Base-by-base conservation (phyloP, 2,329 filamentous ascomycete genomes). In the Hymenoscyphus scutula region DNA sequence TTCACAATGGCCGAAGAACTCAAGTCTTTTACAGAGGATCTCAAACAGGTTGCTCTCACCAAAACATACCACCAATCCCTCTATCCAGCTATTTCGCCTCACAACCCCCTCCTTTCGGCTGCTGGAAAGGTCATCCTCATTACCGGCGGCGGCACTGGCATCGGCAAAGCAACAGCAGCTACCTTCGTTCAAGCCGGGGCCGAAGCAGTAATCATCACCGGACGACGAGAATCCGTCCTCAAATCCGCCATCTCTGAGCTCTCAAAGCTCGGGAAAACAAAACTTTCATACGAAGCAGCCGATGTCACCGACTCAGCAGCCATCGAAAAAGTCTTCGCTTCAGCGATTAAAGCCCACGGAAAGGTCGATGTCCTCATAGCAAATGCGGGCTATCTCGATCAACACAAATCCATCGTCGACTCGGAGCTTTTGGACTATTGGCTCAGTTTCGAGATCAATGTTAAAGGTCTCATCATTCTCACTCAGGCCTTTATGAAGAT, bases 111-210 rank as follows among this genome's bases (percentile, higher is more conserved):
- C 53, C 74, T 80, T 53, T 77, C 76, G 25, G 74, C 73, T 57
- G 72, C 70, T 55, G 75, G 74, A 56, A 80, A 78, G 64, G 75
- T 69, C 13, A 66, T 80, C 11, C 3, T 80, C 3, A 65, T 80
- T 15, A 82, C 80, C 2, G 79, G 79, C 23, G 79, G 77, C 0
- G 78, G 79, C 3, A 76, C 69, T 13, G 80, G 79, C 5, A 81
- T 82, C 38, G 79, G 80, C 32, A 74, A 73, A 53, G 77, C 74
- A 56, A 81, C 76, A 5, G 78, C 78, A 7, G 70, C 58, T 25
- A 70, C 67, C 65, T 82, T 81, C 59, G 79, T 79, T 11, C 54
- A 71, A 65, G 78, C 80, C 61, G 78, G 79, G 8, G 79, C 79
- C 0, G 70, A 74, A 53, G 71, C 72, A 1, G 78, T 83, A 58